Base-by-base conservation (phyloP, 805 yeast genomes). In the Clavispora fructus region DNA sequence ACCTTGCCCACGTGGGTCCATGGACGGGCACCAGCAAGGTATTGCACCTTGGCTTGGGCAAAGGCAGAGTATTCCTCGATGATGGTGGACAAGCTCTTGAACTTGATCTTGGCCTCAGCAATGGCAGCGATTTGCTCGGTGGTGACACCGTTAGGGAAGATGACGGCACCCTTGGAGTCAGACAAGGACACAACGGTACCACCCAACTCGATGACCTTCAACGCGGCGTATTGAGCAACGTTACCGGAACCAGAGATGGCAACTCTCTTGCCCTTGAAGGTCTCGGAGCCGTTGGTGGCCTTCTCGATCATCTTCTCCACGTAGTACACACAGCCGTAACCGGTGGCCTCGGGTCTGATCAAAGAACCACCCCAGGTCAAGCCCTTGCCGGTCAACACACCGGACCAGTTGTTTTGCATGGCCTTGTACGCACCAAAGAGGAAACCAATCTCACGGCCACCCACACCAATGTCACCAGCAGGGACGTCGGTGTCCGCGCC, bases 291-390 rank as follows among this genome's bases (percentile, higher is more conserved):
- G 57, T 79, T 69, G 52, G 95, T 77, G 55, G 96, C 97, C 70
- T 83, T 83, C 75, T 88, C 94, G 70, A 92, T 88, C 97, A 92
- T 92, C 77, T 92, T 89, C 75, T 90, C 96, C 57, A 91, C 95
- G 78, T 87, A 92, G 84, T 92, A 92, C 55, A 92, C 92, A 50
- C 87, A 76, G 75, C 99, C 99, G 79, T 84, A 92, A 72, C 99
- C 99, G 53, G 99, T 92, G 56, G 99, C 99, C 82, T 92, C 99
- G 57, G 98, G 97, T 75, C 99, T 87, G 75, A 92, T 91, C 69
- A 92, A 79, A 62, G 98, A 92, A 64, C 98, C 99, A 80, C 99
- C 99, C 97, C 97, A 94, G 68, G 85, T 75, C 65, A 91, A 79
- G 64, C 97, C 97, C 79, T 92, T 92, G 74, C 99, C 99, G 67